Percentiles rank a stretch among this genome's conserved stretches.
phyloP scores from a whole-genome alignment of 2,329 filamentous ascomycete genomes.

The Fusarium brachygibbosum region DNA sequence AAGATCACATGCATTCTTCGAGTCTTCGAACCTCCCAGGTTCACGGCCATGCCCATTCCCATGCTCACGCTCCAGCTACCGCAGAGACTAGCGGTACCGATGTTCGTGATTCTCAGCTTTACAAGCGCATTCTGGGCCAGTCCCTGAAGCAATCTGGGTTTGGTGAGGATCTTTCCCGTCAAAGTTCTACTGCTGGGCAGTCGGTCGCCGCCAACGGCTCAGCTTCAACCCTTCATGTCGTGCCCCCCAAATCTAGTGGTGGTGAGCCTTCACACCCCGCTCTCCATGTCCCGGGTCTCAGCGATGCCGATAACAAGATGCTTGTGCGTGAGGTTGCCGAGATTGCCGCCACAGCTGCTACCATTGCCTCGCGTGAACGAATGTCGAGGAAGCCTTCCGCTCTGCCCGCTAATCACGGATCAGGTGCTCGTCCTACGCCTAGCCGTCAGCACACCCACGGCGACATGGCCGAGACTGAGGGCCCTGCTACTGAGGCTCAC shows the following conservation, averaged over 20 bases:
- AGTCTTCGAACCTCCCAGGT: conserved; percentile 54
- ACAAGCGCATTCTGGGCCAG: conserved; percentile 93
- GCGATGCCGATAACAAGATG: conserved; percentile 83
- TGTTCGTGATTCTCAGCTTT: conserved; percentile 88
- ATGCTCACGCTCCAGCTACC: conserved; percentile 52
- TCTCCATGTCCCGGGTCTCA: conserved; percentile 76
- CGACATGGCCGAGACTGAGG: conserved; percentile 46
- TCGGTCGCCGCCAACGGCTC: conserved; percentile 59
- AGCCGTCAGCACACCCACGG: conserved; percentile 52
- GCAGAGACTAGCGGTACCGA: conserved; percentile 69
- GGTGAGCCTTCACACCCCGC: conserved; percentile 57
- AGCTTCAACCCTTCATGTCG: conserved; percentile 74
- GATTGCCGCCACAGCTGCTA: conserved; percentile 91
- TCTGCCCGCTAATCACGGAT: conserved; percentile 40
- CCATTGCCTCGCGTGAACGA: conserved; percentile 84
- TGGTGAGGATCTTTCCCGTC: conserved; percentile 60
- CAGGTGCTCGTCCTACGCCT: conserved; percentile 44
- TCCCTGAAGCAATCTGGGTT: conserved; percentile 88
- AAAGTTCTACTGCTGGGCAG: conserved; percentile 55
- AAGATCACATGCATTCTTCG: conserved; percentile 61
- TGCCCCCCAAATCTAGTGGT: conserved; percentile 76
- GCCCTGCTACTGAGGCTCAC: conserved; percentile 53
- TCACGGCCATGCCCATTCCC: conserved; percentile 54
- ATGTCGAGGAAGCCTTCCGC: conserved; percentile 57
- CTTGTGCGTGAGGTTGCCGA: conserved; percentile 91